phyloP scores from a whole-genome alignment of 169 alveolate species.

The Plasmodium gallinaceum region DNA sequence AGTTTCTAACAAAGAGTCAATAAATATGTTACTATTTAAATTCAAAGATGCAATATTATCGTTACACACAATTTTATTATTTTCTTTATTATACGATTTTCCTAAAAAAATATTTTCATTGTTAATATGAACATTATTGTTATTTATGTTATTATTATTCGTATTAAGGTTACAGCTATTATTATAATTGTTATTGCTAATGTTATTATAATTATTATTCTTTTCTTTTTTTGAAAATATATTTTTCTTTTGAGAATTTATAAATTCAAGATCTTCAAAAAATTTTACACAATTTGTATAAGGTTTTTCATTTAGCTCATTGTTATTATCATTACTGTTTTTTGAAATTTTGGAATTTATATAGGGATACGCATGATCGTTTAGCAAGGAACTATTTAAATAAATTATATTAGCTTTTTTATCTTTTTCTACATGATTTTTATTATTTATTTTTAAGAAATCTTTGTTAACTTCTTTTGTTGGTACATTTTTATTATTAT shows the following conservation, averaged over 20 bases:
- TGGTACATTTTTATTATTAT: constrained; percentile 10
- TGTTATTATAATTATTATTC: background rate
- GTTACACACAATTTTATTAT: background rate
- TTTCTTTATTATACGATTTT: too few relatives aligned
- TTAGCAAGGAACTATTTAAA: background rate
- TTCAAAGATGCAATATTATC: background rate
- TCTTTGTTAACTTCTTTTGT: constrained; percentile 29
- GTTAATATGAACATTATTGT: constrained; percentile 4
- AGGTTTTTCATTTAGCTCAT: background rate
- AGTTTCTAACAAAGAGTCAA: constrained; percentile 2
- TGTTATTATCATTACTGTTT: background rate
- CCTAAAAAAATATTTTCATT: background rate
- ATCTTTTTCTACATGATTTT: constrained; percentile 10
- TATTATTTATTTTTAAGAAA: background rate
- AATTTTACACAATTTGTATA: background rate
- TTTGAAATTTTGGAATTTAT: background rate
- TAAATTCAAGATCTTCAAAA: constrained; percentile 12
- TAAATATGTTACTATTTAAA: constrained; percentile 1
- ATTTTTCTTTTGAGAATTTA: constrained; percentile 11
- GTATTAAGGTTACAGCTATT: background rate
- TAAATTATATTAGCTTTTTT: constrained; percentile 2
- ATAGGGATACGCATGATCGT: background rate
- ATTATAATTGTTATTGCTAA: background rate
- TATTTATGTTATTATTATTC: background rate
- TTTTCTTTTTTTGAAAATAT: background rate